These are phyloP conservation scores for Rhododendron williamsianum DNA, from an alignment of 148 eudicot genomes.

Conservation along the genomic window DNA sequence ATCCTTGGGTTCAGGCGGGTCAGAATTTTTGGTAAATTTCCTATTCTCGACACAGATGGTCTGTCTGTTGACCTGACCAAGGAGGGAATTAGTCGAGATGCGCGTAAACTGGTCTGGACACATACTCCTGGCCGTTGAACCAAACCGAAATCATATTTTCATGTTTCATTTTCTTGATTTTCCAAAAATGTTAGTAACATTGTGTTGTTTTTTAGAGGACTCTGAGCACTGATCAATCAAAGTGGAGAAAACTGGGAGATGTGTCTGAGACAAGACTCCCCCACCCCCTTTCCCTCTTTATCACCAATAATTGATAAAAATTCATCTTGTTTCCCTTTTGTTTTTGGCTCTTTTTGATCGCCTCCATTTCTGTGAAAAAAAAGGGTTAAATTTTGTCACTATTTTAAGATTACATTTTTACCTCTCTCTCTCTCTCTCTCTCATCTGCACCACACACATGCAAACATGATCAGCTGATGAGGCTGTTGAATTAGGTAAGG, in stretches of 20 bases:
- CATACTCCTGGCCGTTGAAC: not conserved
- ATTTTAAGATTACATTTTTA: slow-evolving; percentile 1
- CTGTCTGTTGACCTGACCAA: not conserved
- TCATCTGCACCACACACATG: not conserved
- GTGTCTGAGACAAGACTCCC: slow-evolving; percentile 25
- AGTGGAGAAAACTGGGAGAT: slow-evolving; percentile 12
- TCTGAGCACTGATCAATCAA: not conserved
- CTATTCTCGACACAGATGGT: too few relatives aligned
- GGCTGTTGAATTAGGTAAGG: not conserved
- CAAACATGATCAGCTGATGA: not conserved
- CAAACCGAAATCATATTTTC: not conserved
- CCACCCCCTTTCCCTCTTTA: slow-evolving; percentile 17
- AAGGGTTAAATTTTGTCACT: slow-evolving; percentile 27
- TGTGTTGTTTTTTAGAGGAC: not conserved
- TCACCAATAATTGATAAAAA: slow-evolving; percentile 23
- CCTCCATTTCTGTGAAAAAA: slow-evolving; percentile 32
- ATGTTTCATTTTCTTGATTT: not conserved
- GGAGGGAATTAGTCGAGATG: too few relatives aligned
- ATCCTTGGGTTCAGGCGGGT: too few relatives aligned
- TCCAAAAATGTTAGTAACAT: not conserved
- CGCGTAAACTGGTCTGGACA: not conserved
- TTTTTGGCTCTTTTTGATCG: slow-evolving; percentile 18
- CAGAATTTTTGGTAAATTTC: too few relatives aligned
- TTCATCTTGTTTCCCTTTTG: slow-evolving; percentile 29
- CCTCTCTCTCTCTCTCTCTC: not conserved